These are phyloP conservation scores for Poronia punctata DNA, from an alignment of 495 filamentous ascomycete genomes.

Conservation along the genomic window DNA sequence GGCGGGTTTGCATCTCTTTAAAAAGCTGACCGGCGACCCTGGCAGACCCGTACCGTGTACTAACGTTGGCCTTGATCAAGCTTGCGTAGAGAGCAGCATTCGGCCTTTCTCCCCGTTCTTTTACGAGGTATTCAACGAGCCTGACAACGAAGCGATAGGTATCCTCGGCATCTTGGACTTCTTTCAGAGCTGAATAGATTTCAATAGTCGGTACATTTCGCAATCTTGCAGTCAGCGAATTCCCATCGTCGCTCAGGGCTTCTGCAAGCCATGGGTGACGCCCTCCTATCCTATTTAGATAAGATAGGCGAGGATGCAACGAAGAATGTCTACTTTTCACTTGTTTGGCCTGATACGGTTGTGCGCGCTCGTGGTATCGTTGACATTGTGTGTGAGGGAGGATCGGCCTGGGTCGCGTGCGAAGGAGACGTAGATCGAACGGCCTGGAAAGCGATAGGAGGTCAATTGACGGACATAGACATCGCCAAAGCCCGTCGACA, in stretches of 20 bases:
- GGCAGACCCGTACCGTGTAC: slow-evolving; percentile 56
- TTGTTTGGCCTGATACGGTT: no score
- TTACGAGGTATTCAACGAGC: slow-evolving; percentile 52
- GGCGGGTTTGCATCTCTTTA: slow-evolving; percentile 57
- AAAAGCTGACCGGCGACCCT: slow-evolving; percentile 52
- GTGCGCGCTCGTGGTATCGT: no score
- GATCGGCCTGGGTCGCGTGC: slow-evolving; percentile 9
- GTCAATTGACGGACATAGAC: slow-evolving; percentile 56
- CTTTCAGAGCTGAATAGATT: slow-evolving; percentile 43
- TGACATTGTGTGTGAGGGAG: slow-evolving; percentile 7
- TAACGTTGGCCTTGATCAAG: slow-evolving; percentile 63
- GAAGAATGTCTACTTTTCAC: no score
- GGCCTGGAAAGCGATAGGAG: slow-evolving; percentile 21
- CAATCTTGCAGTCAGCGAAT: slow-evolving; percentile 13
- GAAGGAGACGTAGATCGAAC: slow-evolving; percentile 8
- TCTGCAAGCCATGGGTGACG: slow-evolving; percentile 21
- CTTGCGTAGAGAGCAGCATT: slow-evolving; percentile 62
- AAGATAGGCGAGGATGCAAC: slow-evolving; percentile 14
- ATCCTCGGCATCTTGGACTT: slow-evolving; percentile 22
- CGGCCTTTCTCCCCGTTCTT: slow-evolving; percentile 54
- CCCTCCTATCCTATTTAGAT: slow-evolving; percentile 18
- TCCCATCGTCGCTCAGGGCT: slow-evolving; percentile 8
- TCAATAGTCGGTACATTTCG: slow-evolving; percentile 21
- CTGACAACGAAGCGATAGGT: slow-evolving; percentile 26
- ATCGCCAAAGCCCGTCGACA: slow-evolving; percentile 60